These are phyloP conservation scores for Trichoderma sp. DNA, from an alignment of 2,329 filamentous ascomycete species.

Conservation along the genomic window DNA sequence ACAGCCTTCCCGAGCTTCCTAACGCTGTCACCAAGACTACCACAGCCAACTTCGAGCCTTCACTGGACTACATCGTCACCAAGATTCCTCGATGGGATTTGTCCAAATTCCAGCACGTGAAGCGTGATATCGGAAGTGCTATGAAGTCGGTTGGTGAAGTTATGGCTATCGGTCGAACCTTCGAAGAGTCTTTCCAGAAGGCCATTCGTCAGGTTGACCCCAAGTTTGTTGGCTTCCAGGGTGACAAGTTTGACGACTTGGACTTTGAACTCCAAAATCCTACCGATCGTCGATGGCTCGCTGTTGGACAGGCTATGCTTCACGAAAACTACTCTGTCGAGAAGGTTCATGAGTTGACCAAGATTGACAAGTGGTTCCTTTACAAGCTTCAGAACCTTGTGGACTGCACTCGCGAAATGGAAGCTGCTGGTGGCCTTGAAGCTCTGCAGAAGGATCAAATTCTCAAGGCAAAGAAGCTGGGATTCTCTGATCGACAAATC, in stretches of 20 bases:
- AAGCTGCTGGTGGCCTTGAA: constrained; percentile 79
- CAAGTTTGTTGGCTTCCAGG: constrained; percentile 88
- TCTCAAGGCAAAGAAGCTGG: constrained; percentile 91
- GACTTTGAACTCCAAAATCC: constrained; percentile 90
- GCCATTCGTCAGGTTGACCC: constrained; percentile 97
- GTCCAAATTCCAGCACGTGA: constrained; percentile 98
- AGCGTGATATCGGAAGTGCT: constrained; percentile 92
- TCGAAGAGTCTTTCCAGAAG: constrained; percentile 99
- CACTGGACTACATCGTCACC: constrained; percentile 94
- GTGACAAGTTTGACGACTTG: constrained; percentile 89
- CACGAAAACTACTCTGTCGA: constrained; percentile 96
- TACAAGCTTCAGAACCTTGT: constrained; percentile 98
- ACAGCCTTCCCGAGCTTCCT: constrained; percentile 91
- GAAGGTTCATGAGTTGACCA: constrained; percentile 86
- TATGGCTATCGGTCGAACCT: constrained; percentile 98
- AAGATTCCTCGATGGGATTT: constrained; percentile 99
- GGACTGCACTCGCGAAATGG: constrained; percentile 81
- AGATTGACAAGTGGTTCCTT: constrained; percentile 99
- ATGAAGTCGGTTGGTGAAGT: constrained; percentile 99
- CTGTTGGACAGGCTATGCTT: constrained; percentile 95
- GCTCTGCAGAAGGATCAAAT: constrained; percentile 87
- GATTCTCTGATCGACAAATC: constrained; percentile 97
- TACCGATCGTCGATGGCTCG: constrained; percentile 94
- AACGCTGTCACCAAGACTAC: constrained; percentile 99
- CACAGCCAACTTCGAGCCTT: constrained; percentile 97